Conservation (phyloP, 768 basidiomycete genomes). For the Pulveroboletus sp. region DNA sequence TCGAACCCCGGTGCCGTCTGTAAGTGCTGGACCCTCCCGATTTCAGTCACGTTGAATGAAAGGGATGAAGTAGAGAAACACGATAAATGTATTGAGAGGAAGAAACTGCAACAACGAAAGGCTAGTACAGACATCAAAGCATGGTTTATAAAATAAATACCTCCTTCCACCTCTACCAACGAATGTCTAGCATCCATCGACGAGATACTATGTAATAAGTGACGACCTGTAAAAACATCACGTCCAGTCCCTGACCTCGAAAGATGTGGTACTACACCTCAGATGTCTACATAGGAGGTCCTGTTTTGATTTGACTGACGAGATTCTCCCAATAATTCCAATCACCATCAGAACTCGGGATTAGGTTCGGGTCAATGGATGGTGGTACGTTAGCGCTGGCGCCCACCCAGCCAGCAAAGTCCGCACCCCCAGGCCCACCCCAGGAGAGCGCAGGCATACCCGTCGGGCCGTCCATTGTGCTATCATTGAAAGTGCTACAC, state of each 20-base stretch:
- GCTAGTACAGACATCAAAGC: constrained; percentile 10
- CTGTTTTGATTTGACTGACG: constrained; percentile 50
- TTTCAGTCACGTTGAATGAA: no score
- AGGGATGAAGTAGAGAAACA: no score
- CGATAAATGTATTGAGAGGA: no score
- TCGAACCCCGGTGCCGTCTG: no score
- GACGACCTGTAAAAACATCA: background rate
- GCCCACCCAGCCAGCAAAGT: constrained; percentile 58
- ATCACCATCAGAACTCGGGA: constrained; percentile 59
- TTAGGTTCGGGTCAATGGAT: constrained; percentile 41
- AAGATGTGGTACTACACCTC: background rate
- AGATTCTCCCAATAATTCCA: constrained; percentile 81
- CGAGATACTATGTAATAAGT: no score
- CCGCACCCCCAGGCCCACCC: constrained; percentile 54
- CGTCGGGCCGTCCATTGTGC: constrained; percentile 48
- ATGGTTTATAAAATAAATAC: constrained; percentile 6
- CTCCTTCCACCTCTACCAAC: constrained; percentile 8
- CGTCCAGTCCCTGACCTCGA: background rate
- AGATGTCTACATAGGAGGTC: constrained; percentile 27
- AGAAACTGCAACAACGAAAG: constrained; percentile 1
- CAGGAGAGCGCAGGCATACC: constrained; percentile 51
- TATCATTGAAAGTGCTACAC: constrained; percentile 75
- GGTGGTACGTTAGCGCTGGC: constrained; percentile 34
- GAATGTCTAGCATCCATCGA: constrained; percentile 3
- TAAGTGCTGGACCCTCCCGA: no score